Conservation (phyloP, 164 flowering plant species). For the Liquidambar formosana region DNA sequence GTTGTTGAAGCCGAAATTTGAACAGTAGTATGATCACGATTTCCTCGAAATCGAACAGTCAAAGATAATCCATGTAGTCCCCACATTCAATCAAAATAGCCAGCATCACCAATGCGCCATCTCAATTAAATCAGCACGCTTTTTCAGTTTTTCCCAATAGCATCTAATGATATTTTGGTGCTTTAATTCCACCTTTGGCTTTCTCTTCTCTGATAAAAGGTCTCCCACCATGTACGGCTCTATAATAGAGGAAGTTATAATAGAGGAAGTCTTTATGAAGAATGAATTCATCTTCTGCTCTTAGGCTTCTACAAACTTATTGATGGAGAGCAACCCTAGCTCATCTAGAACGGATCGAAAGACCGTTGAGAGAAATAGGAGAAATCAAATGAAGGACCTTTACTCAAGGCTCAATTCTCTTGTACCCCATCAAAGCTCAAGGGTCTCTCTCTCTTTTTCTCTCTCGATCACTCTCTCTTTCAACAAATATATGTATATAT, state of each 20-base stretch:
- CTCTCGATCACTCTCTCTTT: constrained; percentile 9
- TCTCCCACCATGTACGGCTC: not conserved
- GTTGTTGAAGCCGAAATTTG: not conserved
- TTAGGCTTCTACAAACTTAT: not conserved
- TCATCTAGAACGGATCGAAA: constrained; percentile 52
- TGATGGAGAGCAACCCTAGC: constrained; percentile 25
- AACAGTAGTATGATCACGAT: not conserved
- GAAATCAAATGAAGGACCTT: constrained; percentile 70
- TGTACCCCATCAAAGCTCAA: constrained; percentile 34
- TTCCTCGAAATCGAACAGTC: not conserved
- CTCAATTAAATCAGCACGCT: no score
- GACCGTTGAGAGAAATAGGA: constrained; percentile 62
- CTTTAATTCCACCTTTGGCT: constrained; percentile 1
- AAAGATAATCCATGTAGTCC: not conserved
- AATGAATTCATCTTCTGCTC: not conserved
- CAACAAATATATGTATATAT: not conserved
- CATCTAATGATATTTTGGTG: not conserved
- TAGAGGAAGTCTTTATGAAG: not conserved
- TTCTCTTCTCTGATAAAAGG: not conserved
- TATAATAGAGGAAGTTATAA: no score
- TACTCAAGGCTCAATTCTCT: constrained; percentile 58
- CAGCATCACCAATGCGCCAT: not conserved
- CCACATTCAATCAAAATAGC: not conserved
- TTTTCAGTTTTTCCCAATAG: no score
- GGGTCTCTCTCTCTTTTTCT: constrained; percentile 28